Base-by-base conservation (phyloP, 768 basidiomycete genomes). In the Rhodotorula taiwanensis region DNA sequence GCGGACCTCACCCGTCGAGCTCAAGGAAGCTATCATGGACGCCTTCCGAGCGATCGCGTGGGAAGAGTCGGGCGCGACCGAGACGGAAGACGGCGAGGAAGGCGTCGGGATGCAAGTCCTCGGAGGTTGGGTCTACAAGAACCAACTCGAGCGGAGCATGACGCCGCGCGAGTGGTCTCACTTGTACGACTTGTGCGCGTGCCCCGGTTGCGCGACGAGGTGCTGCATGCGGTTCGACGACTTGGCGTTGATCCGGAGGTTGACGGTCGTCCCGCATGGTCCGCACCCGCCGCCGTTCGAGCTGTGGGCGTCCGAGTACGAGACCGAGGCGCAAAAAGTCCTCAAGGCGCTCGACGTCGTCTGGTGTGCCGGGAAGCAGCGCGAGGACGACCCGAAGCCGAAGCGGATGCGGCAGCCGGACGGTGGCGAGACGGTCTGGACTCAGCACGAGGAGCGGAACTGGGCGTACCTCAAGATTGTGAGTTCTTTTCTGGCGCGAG, bases 111-210 rank as follows among this genome's bases (percentile, higher is more conserved):
- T 70, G 60, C 68, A 70, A 39, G 57, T 70, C 23, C 53, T 70
- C 1, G 68, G 68, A 6, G 68, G 68, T 36, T 70, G 68, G 68
- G 54, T 61, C 1, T 70, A 70, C 58, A 66, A 60, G 58, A 54
- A 60, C 28, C 60, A 62, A 47, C 39, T 66, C 27, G 44, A 5
- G 27, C 16, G 55, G 18, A 48, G 45, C 18, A 62, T 66, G 60
- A 61, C 56, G 23, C 55, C 56, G 39, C 33, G 54, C 28, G 64
- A 66, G 54, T 70, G 68, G 68, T 43, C 31, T 27, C 68, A 70
- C 43, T n/a, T 70, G 43, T 70, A 70, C 51, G 68, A 70, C 42
- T 47, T 70, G 61, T 66, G 64, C 61, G 64, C 63, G 30, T 70
- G 68, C 55, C 51, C 64, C 9, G 64, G 64, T 9, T 70, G 68